Evolutionary conservation across 768 basidiomycete species (phyloP).

Genomic region (Suillus americanus): DNA sequence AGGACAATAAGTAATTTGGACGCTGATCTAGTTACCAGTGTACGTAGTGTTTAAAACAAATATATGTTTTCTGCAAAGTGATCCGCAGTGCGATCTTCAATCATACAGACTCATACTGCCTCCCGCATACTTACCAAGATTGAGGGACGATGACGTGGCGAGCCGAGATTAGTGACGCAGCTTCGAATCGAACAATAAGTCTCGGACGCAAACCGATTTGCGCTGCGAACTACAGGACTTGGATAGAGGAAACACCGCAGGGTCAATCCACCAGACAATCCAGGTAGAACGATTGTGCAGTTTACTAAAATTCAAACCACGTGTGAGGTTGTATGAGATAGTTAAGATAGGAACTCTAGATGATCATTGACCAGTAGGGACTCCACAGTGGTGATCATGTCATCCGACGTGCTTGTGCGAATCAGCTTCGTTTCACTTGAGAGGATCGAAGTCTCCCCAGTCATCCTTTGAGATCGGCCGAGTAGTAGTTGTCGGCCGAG

Average conservation of each 20-base stretch:
- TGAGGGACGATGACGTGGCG: neutral
- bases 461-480: conserved; percentile 62
- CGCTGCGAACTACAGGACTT: neutral
- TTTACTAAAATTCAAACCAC: neutral
- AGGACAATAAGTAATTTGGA: neutral
- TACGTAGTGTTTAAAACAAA: neutral
- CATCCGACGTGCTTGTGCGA: neutral
- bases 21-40: neutral
- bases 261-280: neutral
- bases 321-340: neutral
- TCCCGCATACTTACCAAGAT: neutral
- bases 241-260: neutral
- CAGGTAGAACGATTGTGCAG: neutral
- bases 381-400: neutral
- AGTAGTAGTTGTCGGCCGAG: conserved; percentile 37
- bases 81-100: neutral
- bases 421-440: conserved; percentile 20
- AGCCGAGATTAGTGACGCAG: neutral
- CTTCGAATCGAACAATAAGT: neutral
- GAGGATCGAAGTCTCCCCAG: conserved; percentile 84
- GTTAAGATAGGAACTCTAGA: neutral
- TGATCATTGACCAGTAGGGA: neutral
- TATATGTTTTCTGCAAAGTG: neutral
- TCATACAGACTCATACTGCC: neutral
- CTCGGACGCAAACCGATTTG: neutral